Base-by-base conservation (phyloP, 768 basidiomycete species). In the Megacollybia marginata region DNA sequence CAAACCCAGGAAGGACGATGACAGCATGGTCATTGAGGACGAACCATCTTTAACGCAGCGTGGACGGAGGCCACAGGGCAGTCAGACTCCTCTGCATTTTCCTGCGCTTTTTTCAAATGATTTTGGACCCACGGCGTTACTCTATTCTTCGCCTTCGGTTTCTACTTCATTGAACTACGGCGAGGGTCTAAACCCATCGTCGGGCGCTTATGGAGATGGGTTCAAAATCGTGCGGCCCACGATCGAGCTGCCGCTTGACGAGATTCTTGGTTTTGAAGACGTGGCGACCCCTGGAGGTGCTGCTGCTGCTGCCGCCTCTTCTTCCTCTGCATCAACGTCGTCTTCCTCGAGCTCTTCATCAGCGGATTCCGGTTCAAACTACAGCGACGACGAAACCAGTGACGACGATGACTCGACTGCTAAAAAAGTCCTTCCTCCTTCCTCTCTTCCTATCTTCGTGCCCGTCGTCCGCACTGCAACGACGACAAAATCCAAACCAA, bases 231-330 rank as follows among this genome's bases (percentile, higher is more conserved):
- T 69, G 9, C 80, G 88, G 10, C 90, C 88, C 0, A 91, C 90
- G 40, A 90, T 91, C 59, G 88, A 92, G 62, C 79, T 91, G 31
- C 83, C 85, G 5, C 76, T 92, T n/a, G 88, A 92, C 55, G 88
- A 92, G 54, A 73, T 92, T 51, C 76, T 92, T 28, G 23, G 23
- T 28, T 2, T 28, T 28, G 23, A 28, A 2, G 23, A 28, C 4
- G 6, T 6, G 23, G 23, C 4, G 23, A 28, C 2, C 23, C 23
- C 23, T n/a, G n/a, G n/a, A n/a, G n/a, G n/a, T n/a, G n/a, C n/a
- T n/a, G n/a, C n/a, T n/a, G n/a, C n/a, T 28, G 2, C 23, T 28
- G 23, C 23, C 23, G 23, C 23, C 4, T 28, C 23, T 28, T 28
- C 23, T 6, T 28, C 23, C 4, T 28, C n/a, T n/a, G n/a, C n/a